Evolutionary conservation across 305 asterid genomes (phyloP).

Genomic region (Fraxinus ornus): DNA sequence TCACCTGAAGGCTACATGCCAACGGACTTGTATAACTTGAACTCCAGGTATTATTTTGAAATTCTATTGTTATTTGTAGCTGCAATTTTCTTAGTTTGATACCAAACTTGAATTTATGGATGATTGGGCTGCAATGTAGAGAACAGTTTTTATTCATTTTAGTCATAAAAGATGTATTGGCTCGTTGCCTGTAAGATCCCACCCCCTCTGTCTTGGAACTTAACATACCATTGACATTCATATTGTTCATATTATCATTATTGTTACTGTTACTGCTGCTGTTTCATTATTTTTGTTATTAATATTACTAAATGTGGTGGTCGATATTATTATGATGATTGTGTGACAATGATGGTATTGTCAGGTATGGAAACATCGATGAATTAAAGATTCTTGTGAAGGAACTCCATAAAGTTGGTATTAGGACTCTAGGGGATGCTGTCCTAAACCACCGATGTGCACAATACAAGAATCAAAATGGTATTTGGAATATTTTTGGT

Average conservation of each 20-base stretch:
- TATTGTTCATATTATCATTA: neutral
- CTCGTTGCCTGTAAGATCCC: neutral
- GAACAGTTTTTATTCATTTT: neutral
- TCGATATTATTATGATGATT: constrained; percentile 17
- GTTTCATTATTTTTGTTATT: neutral
- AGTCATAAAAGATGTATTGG: neutral
- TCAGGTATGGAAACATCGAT: constrained; percentile 78
- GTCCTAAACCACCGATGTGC: constrained; percentile 97
- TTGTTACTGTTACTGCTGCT: neutral
- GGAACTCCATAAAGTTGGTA: constrained; percentile 70
- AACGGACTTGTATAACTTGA: constrained; percentile 76
- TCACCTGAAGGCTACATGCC: constrained; percentile 99
- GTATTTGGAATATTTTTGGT: constrained; percentile 92
- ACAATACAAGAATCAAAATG: constrained; percentile 62
- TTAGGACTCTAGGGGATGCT: constrained; percentile 83
- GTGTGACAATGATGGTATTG: constrained; percentile 5
- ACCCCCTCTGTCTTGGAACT: neutral
- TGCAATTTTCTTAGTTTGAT: neutral
- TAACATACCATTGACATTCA: neutral
- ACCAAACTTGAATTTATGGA: constrained; percentile 6
- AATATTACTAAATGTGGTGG: neutral
- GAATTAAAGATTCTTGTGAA: constrained; percentile 67
- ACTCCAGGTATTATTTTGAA: constrained; percentile 65
- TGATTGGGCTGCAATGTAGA: constrained; percentile 13
- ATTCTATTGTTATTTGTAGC: neutral